Percentiles rank a stretch among this genome's conserved stretches.
Evolutionary conservation across 306 rosid genomes (phyloP).

Genomic region (peach (Prunus persica)): Prunus_persica_NCBIv2 NC_034015.1:11306001-11306500

Average conservation of each 20-base stretch:
- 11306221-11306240: not conserved
- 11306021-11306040: not conserved
- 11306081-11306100: not conserved
- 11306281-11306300: not conserved
- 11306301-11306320: not conserved
- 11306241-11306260: not conserved
- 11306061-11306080: not conserved
- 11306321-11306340: not conserved
- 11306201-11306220: not conserved
- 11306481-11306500: conserved; percentile 59
- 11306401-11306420: conserved; percentile 98
- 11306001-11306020: not conserved
- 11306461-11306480: conserved; percentile 93
- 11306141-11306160: not conserved
- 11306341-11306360: not conserved
- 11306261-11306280: not conserved
- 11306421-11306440: conserved; percentile 90
- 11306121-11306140: not conserved
- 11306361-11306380: conserved; percentile 26
- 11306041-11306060: not conserved
- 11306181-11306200: not conserved
- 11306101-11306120: not conserved
- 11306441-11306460: conserved; percentile 91
- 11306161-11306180: not conserved
- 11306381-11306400: conserved; percentile 61